These are phyloP conservation scores for Candida sakaeoensis DNA, from an alignment of 805 yeast genomes.

Conservation along the genomic window DNA sequence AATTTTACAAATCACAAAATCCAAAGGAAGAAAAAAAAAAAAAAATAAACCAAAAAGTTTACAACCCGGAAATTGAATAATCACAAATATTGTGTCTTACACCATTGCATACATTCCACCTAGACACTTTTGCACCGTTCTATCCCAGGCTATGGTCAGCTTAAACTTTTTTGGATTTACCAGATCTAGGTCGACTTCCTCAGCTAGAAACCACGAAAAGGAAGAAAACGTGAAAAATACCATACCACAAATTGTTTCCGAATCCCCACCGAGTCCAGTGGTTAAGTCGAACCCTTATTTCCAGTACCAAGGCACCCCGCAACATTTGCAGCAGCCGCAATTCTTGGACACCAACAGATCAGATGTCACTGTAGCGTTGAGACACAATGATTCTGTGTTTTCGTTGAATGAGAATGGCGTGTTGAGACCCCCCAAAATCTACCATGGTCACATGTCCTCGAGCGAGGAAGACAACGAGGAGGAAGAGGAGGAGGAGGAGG, in stretches of 20 bases:
- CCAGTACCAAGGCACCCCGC: constrained; percentile 57
- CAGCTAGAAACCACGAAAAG: not conserved
- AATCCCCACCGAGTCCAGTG: constrained; percentile 12
- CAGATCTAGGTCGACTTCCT: constrained; percentile 2
- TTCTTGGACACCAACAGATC: constrained; percentile 11
- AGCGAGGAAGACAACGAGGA: constrained; percentile 4
- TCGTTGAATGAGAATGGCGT: constrained; percentile 20
- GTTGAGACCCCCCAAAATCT: constrained; percentile 18
- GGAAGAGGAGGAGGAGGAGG: not conserved
- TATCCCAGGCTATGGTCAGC: too few relatives aligned
- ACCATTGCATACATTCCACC: too few relatives aligned
- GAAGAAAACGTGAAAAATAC: not conserved
- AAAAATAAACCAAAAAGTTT: not conserved
- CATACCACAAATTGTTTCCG: not conserved
- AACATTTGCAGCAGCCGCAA: constrained; percentile 32
- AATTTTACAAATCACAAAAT: not conserved
- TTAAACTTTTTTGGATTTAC: not conserved
- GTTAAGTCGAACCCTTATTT: constrained; percentile 46
- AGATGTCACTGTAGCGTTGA: constrained; percentile 30
- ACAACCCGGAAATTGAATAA: not conserved
- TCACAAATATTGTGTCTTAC: too few relatives aligned
- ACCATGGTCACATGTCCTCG: constrained; percentile 7
- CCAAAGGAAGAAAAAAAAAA: not conserved
- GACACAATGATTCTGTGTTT: constrained; percentile 37
- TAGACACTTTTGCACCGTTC: too few relatives aligned